Percentiles rank a stretch among this genome's conserved stretches.
phyloP scores from a whole-genome alignment of 2,329 filamentous ascomycete genomes.

The Diaporthe sp. region DNA sequence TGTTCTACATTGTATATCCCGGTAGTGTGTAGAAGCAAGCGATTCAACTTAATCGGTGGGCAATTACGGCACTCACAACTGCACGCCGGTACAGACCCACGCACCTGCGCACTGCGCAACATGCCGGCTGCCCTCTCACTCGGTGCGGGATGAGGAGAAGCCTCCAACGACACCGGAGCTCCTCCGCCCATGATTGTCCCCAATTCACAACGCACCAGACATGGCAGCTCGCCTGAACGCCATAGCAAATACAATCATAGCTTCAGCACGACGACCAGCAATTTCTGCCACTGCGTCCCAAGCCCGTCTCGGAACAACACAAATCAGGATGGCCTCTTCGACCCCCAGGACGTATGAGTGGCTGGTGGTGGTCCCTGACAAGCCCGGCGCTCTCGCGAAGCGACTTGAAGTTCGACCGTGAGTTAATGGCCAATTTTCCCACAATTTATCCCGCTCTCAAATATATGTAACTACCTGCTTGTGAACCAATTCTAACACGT shows the following conservation, averaged over 20 bases:
- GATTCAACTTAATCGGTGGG: neutral
- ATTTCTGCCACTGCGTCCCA: neutral
- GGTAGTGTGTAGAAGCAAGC: too few species aligned
- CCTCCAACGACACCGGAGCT: conserved; percentile 18
- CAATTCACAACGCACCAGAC: neutral
- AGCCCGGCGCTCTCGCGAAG: conserved; percentile 71
- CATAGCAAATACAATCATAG: conserved; percentile 26
- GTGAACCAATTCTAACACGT: conserved; percentile 7
- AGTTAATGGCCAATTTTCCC: conserved; percentile 43
- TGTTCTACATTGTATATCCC: neutral
- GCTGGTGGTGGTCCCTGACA: conserved; percentile 78
- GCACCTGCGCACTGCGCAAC: conserved; percentile 15
- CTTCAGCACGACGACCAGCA: conserved; percentile 33
- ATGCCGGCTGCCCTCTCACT: neutral
- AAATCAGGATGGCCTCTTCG: conserved; percentile 36
- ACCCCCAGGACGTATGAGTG: conserved; percentile 68
- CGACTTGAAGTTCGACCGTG: conserved; percentile 73
- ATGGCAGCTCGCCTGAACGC: conserved; percentile 38
- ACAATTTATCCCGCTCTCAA: neutral
- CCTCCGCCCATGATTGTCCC: neutral
- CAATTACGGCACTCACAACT: neutral
- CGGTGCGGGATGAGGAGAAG: conserved; percentile 13
- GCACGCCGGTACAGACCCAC: conserved; percentile 10
- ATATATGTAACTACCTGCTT: too few species aligned
- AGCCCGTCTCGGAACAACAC: neutral